Evolutionary conservation across 768 basidiomycete species (phyloP).

Genomic region (Mycena epipterygia): DNA sequence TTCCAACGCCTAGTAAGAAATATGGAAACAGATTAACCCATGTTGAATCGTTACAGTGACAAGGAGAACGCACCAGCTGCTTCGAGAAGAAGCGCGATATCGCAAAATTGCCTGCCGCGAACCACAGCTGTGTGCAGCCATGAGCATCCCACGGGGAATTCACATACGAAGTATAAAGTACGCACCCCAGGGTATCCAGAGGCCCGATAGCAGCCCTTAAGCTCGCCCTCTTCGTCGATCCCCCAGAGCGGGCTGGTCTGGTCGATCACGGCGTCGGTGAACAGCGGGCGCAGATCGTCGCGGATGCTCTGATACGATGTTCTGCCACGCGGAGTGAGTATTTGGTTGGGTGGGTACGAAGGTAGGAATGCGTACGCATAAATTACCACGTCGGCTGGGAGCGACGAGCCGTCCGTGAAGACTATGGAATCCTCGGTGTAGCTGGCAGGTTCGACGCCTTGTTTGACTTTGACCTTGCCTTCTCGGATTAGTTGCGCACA

Average conservation of each 20-base stretch:
- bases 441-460: slow-evolving; percentile 56
- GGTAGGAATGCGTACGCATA: slow-evolving; percentile 49
- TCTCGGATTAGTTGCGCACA: slow-evolving; percentile 63
- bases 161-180: neutral
- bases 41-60: neutral
- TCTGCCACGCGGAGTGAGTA: slow-evolving; percentile 10
- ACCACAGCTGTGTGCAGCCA: slow-evolving; percentile 43
- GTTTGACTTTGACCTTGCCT: slow-evolving; percentile 71
- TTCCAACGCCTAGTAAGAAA: slow-evolving; percentile 40
- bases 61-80: slow-evolving; percentile 39
- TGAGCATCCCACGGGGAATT: neutral
- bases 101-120: slow-evolving; percentile 44
- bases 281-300: slow-evolving; percentile 37
- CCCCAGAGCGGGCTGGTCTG: slow-evolving; percentile 43
- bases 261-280: slow-evolving; percentile 45
- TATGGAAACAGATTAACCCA: neutral
- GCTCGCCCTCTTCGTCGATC: slow-evolving; percentile 48
- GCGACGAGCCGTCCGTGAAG: slow-evolving; percentile 54
- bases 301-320: slow-evolving; percentile 46
- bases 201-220: slow-evolving; percentile 43
- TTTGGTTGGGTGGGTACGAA: no score
- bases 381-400: slow-evolving; percentile 61
- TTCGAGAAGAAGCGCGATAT: slow-evolving; percentile 43
- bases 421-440: slow-evolving; percentile 51
- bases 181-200: slow-evolving; percentile 48